phyloP scores from a whole-genome alignment of 257 asterid genomes.

The Solanum corneliomulleri region DNA sequence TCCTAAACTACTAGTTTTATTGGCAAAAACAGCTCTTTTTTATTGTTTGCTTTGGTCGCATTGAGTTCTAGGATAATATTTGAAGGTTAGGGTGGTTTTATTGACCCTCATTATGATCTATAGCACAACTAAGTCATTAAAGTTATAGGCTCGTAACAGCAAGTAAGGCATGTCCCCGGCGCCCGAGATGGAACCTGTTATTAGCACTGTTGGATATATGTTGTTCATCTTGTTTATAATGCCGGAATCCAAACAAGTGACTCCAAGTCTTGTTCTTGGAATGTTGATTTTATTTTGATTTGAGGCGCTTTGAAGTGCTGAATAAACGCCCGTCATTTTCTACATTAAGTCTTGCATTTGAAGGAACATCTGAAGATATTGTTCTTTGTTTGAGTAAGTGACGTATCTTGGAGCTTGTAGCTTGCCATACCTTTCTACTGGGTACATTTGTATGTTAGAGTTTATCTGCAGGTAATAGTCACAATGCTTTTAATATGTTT shows the following conservation, averaged over 20 bases:
- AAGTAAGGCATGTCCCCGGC: no score
- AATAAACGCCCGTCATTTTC: not conserved
- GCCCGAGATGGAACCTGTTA: not conserved
- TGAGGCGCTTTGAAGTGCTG: not conserved
- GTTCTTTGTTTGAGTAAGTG: not conserved
- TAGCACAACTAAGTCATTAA: not conserved
- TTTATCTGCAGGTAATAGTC: not conserved
- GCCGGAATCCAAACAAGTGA: not conserved
- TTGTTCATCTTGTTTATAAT: not conserved
- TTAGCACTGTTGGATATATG: not conserved
- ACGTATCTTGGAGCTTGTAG: not conserved
- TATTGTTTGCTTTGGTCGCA: not conserved
- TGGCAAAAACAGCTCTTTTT: not conserved
- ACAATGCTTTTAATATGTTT: not conserved
- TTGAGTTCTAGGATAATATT: not conserved
- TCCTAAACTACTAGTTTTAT: not conserved
- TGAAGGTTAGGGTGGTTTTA: not conserved
- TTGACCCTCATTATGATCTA: not conserved
- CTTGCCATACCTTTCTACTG: not conserved
- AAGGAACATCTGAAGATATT: not conserved
- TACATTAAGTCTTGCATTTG: not conserved
- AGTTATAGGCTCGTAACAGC: not conserved
- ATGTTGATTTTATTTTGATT: not conserved
- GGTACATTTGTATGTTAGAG: not conserved
- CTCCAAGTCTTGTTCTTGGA: not conserved